Percentiles rank a stretch among this genome's conserved stretches.
phyloP scores from a whole-genome alignment of 768 basidiomycete genomes.

The Lentinula aciculospora region DNA sequence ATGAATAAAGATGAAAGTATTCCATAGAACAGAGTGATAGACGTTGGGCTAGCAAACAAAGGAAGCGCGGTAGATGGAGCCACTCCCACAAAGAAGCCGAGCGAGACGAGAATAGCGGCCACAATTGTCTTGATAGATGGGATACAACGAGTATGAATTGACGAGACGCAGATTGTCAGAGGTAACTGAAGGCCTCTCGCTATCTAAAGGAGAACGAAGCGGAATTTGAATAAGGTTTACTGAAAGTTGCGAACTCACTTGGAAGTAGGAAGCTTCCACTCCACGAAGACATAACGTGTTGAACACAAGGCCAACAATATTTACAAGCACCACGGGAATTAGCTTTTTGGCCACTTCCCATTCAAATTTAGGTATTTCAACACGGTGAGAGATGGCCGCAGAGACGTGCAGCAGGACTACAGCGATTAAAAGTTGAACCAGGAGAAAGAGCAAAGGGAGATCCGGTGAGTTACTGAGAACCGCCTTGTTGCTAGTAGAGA shows the following conservation, averaged over 20 bases:
- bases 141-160: conserved; percentile 44
- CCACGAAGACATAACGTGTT: conserved; percentile 74
- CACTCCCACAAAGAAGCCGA: conserved; percentile 76
- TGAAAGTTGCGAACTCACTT: conserved; percentile 33
- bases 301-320: conserved; percentile 72
- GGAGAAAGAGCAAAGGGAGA: conserved; percentile 61
- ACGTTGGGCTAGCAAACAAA: conserved; percentile 36
- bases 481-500: conserved; percentile 58
- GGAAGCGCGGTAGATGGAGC: conserved; percentile 47
- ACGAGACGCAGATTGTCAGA: conserved; percentile 72
- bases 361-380: conserved; percentile 56
- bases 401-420: conserved; percentile 57
- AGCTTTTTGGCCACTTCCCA: conserved; percentile 51
- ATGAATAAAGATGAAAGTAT: conserved; percentile 70
- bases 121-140: conserved; percentile 51
- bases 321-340: conserved; percentile 57
- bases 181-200: conserved; percentile 82
- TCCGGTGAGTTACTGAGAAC: conserved; percentile 64
- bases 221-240: not conserved
- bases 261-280: conserved; percentile 80
- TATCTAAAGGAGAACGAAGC: conserved; percentile 40
- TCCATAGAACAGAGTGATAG: conserved; percentile 63
- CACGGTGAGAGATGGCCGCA: conserved; percentile 37
- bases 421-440: conserved; percentile 64
- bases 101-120: conserved; percentile 59